Evolutionary conservation across 331 rosid genomes (phyloP), one percentile per base, ranked within the genome.

Genomic region (Malus hybrid): DNA sequence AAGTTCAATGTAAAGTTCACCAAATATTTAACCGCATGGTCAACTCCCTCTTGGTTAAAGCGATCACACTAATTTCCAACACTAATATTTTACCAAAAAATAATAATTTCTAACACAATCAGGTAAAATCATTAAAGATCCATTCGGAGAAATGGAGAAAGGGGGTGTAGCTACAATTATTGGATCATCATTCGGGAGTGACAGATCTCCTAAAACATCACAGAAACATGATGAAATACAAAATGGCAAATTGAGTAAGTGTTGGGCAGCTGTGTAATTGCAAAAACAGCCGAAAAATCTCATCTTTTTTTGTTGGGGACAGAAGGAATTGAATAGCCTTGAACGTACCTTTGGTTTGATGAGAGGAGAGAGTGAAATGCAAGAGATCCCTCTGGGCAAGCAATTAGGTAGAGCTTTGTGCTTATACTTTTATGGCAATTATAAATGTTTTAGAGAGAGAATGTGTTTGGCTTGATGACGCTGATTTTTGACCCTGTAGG

Each of bases 401-500:
- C 60, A 6, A 52, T 19, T 39, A 19, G 69, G 59, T 36, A 36
- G 29, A 10, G 12, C 70, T 36, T 36, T 10, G 29, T n/a, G 55
- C 56, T 36, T 19, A 5, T 34, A 32, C 76, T 56, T 56, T 10
- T 42, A 61, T 10, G 78, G 50, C 18, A 63, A 42, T 44, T 28
- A 74, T 12, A 29, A 73, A 83, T 81, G 75, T 70, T 74, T 6
- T 34, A 73, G 19, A 81, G 75, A 70, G 12, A 55, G 50, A 66
- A 24, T 5, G 56, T 15, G 12, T 11, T 36, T 34, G 48, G 70
- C 64, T 46, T 16, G 57, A 52, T 44, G 76, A 60, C 2, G 67
- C 27, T 20, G 68, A 59, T 60, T 18, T 6, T 72, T 57, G 18
- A 59, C 55, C 39, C 15, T 64, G 32, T 4, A 1, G 69, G 46